Evolutionary conservation across 345 rosid genomes (phyloP), one percentile per base, ranked within the genome.

Genomic region (Gossypium longicalyx): DNA sequence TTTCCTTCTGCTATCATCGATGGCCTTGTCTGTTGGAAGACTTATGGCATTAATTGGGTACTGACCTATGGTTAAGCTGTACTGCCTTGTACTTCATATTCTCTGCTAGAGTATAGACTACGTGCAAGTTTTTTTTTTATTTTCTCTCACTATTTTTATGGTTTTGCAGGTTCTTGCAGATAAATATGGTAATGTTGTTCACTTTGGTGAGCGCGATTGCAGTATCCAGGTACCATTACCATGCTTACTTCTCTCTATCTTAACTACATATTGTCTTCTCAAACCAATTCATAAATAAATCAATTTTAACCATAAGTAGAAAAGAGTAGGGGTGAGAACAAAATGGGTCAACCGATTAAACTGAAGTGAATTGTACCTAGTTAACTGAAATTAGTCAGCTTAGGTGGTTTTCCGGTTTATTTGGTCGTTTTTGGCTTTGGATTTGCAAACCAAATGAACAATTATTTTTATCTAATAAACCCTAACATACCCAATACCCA

Each of bases 121-220:
- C 38, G 23, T 54, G 8, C 45, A 17, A n/a, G 13, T 44, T 29
- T 44, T 77, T 44, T 29, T 44, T 77, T 57, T 51, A 49, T 60
- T 51, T 44, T 57, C 76, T 56, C 75, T 68, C 72, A 38, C 70
- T 56, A 20, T 20, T 41, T 10, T 8, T 77, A 16, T 75, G 72
- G 72, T 61, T 76, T 81, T 78, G 54, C 86, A 95, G 99, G 94
- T 95, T 80, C 96, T 95, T 77, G 97, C 99, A 19, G 99, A 95
- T 87, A 92, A 93, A 81, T 83, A 82, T 78, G 98, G 99, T 68
- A 93, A 95, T 78, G 99, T 93, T 79, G 98, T 95, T 80, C 99
- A 95, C 82, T 95, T 91, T 76, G 98, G 99, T 75, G 99, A 95
- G 88, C 94, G 99, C 75, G 99, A 95, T 87, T 95, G 99, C 88